Evolutionary conservation across 2,329 filamentous ascomycete genomes (phyloP), one percentile per base, ranked within the genome.

Genomic region (Penicillium sp.): DNA sequence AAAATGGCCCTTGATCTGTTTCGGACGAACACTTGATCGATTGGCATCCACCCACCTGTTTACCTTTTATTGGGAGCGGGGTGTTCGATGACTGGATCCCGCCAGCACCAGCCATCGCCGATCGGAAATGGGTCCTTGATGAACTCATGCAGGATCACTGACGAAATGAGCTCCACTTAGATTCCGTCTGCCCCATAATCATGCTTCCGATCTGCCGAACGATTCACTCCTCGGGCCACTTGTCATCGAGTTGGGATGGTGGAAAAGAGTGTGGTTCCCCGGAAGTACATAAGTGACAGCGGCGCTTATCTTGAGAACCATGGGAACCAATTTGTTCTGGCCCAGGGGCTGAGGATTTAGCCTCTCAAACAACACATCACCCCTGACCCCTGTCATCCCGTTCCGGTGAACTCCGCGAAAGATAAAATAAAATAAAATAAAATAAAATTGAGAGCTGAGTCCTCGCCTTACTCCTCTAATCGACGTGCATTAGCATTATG

Each of bases 401-500:
- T 50, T 49, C 53, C 60, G 58, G 60, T 33, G 26, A 51, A 42
- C 49, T 56, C 55, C 58, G 56, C 19, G 19, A 29, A 21, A n/a
- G n/a, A n/a, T n/a, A n/a, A n/a, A n/a, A n/a, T n/a, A 11, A 45
- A 31, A 55, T 45, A 48, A 53, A 31, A 47, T 44, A 44, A 26
- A 45, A 21, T 10, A 7, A 22, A 47, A 37, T 21, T 19, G 52
- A 22, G 19, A 22, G 9, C 26, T 27, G 24, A 13, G 5, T n/a
- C 10, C 22, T 33, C 27, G n/a, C 26, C 45, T 21, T 35, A 46
- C 52, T 58, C 53, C 45, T 51, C 49, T 50, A n/a, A 49, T 55
- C 52, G 52, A 59, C 45, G 43, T 62, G 60, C 60, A 62, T 57
- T 58, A 62, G 58, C n/a, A 54, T 47, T 35, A 60, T 51, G 55